phyloP scores from a whole-genome alignment of 176 grass and related monocot genomes.

The Oryza longistaminata region DNA sequence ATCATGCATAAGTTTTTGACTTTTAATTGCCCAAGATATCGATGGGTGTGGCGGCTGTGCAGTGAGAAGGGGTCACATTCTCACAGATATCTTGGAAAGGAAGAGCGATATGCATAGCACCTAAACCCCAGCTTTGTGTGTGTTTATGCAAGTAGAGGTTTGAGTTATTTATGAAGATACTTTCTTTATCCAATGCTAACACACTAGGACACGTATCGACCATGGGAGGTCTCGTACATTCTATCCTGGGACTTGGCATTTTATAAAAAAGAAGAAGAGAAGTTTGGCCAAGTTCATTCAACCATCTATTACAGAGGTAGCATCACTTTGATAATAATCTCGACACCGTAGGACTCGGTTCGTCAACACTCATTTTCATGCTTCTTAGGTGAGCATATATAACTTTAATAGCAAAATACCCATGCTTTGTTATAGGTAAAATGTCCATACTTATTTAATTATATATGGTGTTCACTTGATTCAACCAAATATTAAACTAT shows the following conservation, averaged over 20 bases:
- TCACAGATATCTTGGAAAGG: conserved; percentile 30
- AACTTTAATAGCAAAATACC: too few relatives aligned
- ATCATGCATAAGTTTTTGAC: conserved; percentile 31
- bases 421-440: too few relatives aligned
- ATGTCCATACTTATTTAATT: too few relatives aligned
- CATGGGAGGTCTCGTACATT: neutral
- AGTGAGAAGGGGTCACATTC: conserved; percentile 27
- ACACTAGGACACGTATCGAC: conserved; percentile 26
- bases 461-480: too few relatives aligned
- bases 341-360: neutral
- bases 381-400: too few relatives aligned
- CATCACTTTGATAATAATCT: neutral
- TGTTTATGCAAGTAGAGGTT: neutral
- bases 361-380: neutral
- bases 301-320: too few relatives aligned
- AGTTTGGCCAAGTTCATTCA: neutral
- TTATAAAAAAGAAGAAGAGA: neutral
- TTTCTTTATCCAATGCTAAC: neutral
- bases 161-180: neutral
- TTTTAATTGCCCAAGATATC: conserved; percentile 11
- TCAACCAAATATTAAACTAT: too few relatives aligned
- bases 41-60: conserved; percentile 27
- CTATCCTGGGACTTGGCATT: neutral
- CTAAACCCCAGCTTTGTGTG: neutral
- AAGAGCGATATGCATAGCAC: neutral